A percentile compares a stretch with the other conserved stretches of the same genome.
These are phyloP conservation scores for Apiotrichum brassicae DNA, from an alignment of 1,284 basidiomycete species.

Conservation along the genomic window DNA sequence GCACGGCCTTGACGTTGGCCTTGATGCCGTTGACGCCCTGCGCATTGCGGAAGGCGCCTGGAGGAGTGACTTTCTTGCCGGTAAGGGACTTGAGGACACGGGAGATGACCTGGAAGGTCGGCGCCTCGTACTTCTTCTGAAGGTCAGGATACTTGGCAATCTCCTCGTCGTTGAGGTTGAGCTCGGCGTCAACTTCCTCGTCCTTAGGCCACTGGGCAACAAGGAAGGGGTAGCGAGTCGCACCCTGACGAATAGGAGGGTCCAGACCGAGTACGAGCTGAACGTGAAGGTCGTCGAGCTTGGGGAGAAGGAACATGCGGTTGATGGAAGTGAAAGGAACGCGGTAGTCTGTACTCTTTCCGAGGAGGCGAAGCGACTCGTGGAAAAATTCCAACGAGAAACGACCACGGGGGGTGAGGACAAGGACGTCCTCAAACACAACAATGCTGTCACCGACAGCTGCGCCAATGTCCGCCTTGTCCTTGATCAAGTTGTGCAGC, in stretches of 20 bases:
- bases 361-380: slow-evolving; percentile 85
- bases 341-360: slow-evolving; percentile 99
- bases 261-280: slow-evolving; percentile 87
- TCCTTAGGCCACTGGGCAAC: slow-evolving; percentile 97
- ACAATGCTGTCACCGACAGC: slow-evolving; percentile 87
- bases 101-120: slow-evolving; percentile 92
- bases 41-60: slow-evolving; percentile 73
- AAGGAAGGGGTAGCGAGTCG: slow-evolving; percentile 94
- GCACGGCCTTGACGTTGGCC: slow-evolving; percentile 94
- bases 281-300: slow-evolving; percentile 88
- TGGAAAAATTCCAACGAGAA: slow-evolving; percentile 98
- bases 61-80: slow-evolving; percentile 79
- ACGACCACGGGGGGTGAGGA: slow-evolving; percentile 89
- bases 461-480: slow-evolving; percentile 91
- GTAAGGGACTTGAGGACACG: slow-evolving; percentile 88
- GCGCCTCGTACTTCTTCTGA: slow-evolving; percentile 61
- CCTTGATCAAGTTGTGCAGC: slow-evolving; percentile 94
- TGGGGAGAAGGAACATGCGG: slow-evolving; percentile 86
- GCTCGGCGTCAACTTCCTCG: slow-evolving; percentile 92
- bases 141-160: slow-evolving; percentile 51
- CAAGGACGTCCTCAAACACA: slow-evolving; percentile 94
- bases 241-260: slow-evolving; percentile 93
- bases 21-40: slow-evolving; percentile 61
- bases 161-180: slow-evolving; percentile 75
- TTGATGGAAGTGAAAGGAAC: slow-evolving; percentile 87